A percentile compares a stretch with the other conserved stretches of the same genome.
These are phyloP conservation scores for Yamadazyma taylorii DNA, from an alignment of 1,139 yeast species.

Conservation along the genomic window DNA sequence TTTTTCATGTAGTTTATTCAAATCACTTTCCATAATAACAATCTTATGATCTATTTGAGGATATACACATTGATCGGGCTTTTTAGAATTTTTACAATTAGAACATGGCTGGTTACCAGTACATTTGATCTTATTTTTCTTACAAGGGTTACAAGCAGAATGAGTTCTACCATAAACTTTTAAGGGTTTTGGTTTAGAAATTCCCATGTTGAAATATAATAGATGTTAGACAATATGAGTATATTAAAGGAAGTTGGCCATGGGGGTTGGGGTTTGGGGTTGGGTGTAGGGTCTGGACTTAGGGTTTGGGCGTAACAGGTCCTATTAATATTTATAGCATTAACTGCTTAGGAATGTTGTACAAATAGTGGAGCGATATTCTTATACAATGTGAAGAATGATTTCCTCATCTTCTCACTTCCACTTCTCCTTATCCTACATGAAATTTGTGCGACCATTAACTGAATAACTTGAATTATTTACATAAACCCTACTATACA, in stretches of 20 bases:
- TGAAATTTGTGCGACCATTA: background rate
- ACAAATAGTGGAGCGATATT: no score
- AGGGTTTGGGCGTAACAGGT: no score
- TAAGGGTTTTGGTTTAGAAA: slow-evolving; percentile 36
- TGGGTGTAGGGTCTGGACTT: no score
- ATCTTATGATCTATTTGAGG: slow-evolving; percentile 52
- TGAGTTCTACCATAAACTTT: slow-evolving; percentile 44
- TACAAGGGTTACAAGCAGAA: slow-evolving; percentile 44
- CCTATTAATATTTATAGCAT: no score
- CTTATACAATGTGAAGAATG: no score
- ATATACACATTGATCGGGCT: slow-evolving; percentile 42
- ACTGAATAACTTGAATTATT: background rate
- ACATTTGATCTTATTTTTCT: slow-evolving; percentile 36
- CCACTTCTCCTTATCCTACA: no score
- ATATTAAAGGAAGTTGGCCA: no score
- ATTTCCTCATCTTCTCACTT: no score
- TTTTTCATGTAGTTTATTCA: slow-evolving; percentile 41
- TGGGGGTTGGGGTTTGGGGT: no score
- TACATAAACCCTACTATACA: slow-evolving; percentile 3
- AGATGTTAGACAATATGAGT: no score
- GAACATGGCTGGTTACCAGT: slow-evolving; percentile 49
- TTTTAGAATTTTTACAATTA: slow-evolving; percentile 35
- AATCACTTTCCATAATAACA: slow-evolving; percentile 52
- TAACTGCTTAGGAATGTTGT: no score
- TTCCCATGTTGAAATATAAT: background rate